phyloP scores from a whole-genome alignment of 768 basidiomycete species.

The Leccinum olivaceopallidum region DNA sequence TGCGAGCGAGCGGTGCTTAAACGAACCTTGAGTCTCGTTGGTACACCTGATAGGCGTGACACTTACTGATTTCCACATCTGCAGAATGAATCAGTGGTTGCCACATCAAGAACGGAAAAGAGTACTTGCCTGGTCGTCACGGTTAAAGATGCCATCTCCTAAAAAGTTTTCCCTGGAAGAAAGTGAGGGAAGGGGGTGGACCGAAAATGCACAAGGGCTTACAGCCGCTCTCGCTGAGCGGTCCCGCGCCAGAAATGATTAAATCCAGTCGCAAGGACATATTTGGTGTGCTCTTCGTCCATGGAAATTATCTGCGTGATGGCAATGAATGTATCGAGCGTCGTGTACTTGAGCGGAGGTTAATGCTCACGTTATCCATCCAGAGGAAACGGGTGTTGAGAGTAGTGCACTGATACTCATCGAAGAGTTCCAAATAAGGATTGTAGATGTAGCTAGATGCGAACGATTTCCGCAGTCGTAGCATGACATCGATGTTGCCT shows the following conservation, averaged over 20 bases:
- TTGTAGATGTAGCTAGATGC: conserved; percentile 62
- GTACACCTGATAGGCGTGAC: background rate
- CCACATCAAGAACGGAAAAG: background rate
- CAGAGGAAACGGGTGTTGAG: conserved; percentile 70
- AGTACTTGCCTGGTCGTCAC: conserved; percentile 62
- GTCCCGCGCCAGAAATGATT: conserved; percentile 66
- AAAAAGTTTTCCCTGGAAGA: conserved; percentile 47
- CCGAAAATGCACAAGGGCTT: conserved; percentile 23
- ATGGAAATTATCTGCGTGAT: conserved; percentile 62
- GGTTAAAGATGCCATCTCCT: conserved; percentile 78
- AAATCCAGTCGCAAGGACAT: conserved; percentile 65
- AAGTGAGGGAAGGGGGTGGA: conserved; percentile 11
- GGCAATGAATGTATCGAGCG: background rate
- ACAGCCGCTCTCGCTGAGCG: conserved; percentile 67
- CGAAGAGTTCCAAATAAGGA: conserved; percentile 63
- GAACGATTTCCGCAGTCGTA: conserved; percentile 54
- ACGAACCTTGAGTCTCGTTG: conserved; percentile 9
- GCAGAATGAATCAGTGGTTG: conserved; percentile 7
- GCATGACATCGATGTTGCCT: conserved; percentile 71
- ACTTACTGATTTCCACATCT: conserved; percentile 66
- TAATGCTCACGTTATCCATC: conserved; percentile 58
- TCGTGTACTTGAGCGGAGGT: background rate
- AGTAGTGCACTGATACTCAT: conserved; percentile 70
- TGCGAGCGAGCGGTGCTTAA: conserved; percentile 62
- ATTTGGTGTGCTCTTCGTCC: conserved; percentile 71